Evolutionary conservation across 2,329 filamentous ascomycete species (phyloP), one percentile per base, ranked within the genome.

Genomic region (Exophiala dermatitidis): DNA sequence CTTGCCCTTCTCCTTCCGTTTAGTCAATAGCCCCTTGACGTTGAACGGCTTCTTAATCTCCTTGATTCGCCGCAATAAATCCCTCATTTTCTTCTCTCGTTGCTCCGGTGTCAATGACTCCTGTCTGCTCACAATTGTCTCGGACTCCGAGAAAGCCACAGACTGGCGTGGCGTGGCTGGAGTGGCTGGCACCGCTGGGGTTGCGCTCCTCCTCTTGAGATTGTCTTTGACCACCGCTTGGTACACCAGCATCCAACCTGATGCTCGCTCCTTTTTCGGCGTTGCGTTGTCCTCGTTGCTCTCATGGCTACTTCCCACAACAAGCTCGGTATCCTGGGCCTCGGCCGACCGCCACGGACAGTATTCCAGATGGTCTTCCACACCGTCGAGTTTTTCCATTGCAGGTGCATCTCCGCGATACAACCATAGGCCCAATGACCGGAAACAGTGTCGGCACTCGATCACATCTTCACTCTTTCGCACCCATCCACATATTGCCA

Each of bases 351-450:
- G 45, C 88, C 88, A 93, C 0, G 88, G 88, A 61, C 88, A 93
- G 65, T 90, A 93, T 64, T 88, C 86, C 57, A 88, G 81, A 68
- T 93, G 88, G 67, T 90, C 85, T 3, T 77, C 77, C 1, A 84
- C 70, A 3, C 83, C 81, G 64, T 91, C 83, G 1, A 93, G 75
- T 52, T 81, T 77, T 31, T 85, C 78, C 63, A 81, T 80, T 68
- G 84, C 90, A 68, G 83, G 84, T 64, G 83, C 86, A 6, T 59
- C 50, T 36, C 59, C 59, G 19, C 60, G 54, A 68, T 95, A 97
- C 75, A 98, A 85, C 93, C 93, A 98, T 1, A 98, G 76, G 0
- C 93, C 93, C 0, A 97, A 76, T 1, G 90, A 83, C 54, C 93
- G 83, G 65, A 95, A 86, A 67, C 93, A 98, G 19, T 88, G 87